Percentiles rank a stretch among this genome's conserved stretches.
phyloP scores from a whole-genome alignment of 257 asterid genomes.

The Paulownia fortunei region DNA sequence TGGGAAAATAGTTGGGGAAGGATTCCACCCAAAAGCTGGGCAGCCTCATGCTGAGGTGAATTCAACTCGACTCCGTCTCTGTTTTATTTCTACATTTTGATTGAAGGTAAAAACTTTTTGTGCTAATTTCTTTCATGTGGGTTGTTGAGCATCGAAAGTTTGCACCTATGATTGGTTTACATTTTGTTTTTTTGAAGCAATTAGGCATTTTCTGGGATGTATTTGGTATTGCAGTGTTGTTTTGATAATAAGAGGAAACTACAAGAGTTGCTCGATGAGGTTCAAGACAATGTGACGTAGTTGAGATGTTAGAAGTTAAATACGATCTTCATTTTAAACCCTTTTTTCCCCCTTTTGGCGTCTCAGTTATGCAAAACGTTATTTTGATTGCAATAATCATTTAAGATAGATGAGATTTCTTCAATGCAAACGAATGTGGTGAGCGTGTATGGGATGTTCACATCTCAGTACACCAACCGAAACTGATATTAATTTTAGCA shows the following conservation, averaged over 20 bases:
- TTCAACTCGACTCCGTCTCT: background rate
- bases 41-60: constrained; percentile 97
- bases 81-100: constrained; percentile 4
- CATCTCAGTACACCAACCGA: no score
- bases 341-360: background rate
- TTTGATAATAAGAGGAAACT: background rate
- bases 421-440: background rate
- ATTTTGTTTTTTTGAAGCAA: background rate
- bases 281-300: background rate
- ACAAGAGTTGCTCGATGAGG: background rate
- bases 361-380: background rate
- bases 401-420: background rate
- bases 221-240: constrained; percentile 13
- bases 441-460: background rate
- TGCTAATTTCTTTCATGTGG: constrained; percentile 9
- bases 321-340: background rate
- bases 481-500: background rate
- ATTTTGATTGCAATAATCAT: background rate
- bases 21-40: constrained; percentile 97
- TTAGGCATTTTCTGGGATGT: background rate
- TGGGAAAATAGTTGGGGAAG: constrained; percentile 89
- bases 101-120: background rate
- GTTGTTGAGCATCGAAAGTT: background rate
- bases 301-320: background rate
- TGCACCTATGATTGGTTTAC: background rate